Conservation (phyloP, 192 early-diverging fungal genomes). For the Coemansia sp. region DNA sequence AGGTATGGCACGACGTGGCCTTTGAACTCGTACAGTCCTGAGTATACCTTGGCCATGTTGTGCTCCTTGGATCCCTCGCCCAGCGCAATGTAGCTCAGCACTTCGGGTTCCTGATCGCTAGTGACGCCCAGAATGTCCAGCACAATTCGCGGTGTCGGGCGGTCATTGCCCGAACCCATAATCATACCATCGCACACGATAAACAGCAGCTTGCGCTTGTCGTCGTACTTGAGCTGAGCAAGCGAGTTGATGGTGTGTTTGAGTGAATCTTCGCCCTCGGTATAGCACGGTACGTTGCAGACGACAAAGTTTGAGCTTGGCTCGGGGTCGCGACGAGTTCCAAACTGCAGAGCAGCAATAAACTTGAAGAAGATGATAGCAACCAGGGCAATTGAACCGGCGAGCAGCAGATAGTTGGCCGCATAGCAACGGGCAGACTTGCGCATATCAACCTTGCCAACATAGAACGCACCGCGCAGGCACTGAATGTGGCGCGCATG, state of each 20-base stretch:
- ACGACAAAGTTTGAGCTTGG: constrained; percentile 90
- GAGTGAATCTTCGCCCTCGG: constrained; percentile 93
- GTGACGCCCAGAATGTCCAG: constrained; percentile 94
- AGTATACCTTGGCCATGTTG: constrained; percentile 97
- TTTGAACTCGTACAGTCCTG: constrained; percentile 89
- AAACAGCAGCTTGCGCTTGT: no score
- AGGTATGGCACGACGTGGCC: constrained; percentile 95
- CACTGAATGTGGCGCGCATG: constrained; percentile 65
- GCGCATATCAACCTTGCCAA: constrained; percentile 82
- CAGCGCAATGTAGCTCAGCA: constrained; percentile 82
- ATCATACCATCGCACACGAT: no score
- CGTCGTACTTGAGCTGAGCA: constrained; percentile 81
- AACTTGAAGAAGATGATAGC: constrained; percentile 91
- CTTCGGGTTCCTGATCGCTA: constrained; percentile 77
- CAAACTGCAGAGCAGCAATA: constrained; percentile 89
- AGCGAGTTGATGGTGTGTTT: constrained; percentile 93
- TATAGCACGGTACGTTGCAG: constrained; percentile 95
- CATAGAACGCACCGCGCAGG: constrained; percentile 80
- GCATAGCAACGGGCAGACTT: constrained; percentile 75
- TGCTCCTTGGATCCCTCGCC: constrained; percentile 91
- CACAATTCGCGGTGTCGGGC: constrained; percentile 22
- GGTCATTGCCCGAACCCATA: no score
- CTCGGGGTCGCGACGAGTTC: constrained; percentile 71
- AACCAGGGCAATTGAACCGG: constrained; percentile 77
- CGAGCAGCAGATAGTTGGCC: constrained; percentile 81